Evolutionary conservation across 208 protist genomes (phyloP).

Genomic region (Acanthamoeba divionensis): DNA sequence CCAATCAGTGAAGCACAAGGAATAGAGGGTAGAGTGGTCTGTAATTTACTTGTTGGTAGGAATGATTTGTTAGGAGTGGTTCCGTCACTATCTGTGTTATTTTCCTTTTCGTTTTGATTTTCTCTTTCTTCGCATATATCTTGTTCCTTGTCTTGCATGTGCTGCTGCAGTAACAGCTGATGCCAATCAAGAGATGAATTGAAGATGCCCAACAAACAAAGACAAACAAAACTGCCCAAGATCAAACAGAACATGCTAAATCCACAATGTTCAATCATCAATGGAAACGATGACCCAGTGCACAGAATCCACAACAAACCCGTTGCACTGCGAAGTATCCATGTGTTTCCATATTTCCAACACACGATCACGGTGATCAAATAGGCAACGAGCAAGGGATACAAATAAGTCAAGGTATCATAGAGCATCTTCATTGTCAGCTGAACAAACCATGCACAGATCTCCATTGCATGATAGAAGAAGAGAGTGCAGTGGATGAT

Average conservation of each 20-base stretch:
- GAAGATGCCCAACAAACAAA: background rate
- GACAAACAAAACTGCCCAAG: background rate
- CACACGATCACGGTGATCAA: background rate
- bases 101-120: no score
- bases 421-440: background rate
- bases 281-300: background rate
- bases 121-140: no score
- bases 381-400: background rate
- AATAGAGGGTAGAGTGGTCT: no score
- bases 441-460: constrained; percentile 7
- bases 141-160: no score
- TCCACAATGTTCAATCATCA: constrained; percentile 2
- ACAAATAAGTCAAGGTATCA: background rate
- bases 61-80: no score
- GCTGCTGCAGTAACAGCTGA: background rate
- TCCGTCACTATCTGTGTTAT: no score
- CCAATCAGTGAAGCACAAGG: no score
- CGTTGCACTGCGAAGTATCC: background rate
- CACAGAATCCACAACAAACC: background rate
- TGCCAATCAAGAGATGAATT: background rate
- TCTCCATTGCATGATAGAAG: background rate
- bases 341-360: background rate
- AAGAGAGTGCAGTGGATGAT: background rate
- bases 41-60: no score
- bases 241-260: background rate